Base-by-base conservation (phyloP, 768 basidiomycete species). In the Lactifluus subvellereus region DNA sequence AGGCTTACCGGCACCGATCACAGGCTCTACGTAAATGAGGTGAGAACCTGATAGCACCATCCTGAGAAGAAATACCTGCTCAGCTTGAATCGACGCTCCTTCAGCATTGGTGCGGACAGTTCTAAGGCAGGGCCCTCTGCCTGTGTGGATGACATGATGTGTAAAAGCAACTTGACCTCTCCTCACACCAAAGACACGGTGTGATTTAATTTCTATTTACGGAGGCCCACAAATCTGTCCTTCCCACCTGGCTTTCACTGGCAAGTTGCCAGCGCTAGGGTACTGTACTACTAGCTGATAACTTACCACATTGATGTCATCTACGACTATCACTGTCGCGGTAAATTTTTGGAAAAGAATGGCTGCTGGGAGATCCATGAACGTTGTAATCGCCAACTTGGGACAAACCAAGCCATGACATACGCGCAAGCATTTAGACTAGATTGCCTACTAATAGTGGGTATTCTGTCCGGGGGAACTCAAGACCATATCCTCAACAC, bases 51-150 rank as follows among this genome's bases (percentile, higher is more conserved):
- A 67, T 32, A 48, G 27, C 52, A 50, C 47, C 49, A 43, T 22
- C 57, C 52, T 47, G 35, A 67, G 53, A 59, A 6, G 61, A 72
- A 82, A 43, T 63, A 89, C 91, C 90, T 87, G 83, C 87, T 91
- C 61, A 93, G 76, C 78, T 93, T 93, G 79, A 93, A 92, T 57
- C 91, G 82, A 59, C 91, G 80, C 69, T 93, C 90, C 74, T 90
- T 92, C 61, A 88, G 77, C 43, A 74, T 68, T 11, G 74, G 71
- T 22, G 72, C 33, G 18, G 67, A 58, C 30, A 42, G 59, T 37
- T 66, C 57, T 3, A 33, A 10, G 35, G 30, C 10, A 13, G 54
- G 30, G 27, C 62, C 60, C n/a, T 67, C 59, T 43, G 57, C 40
- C 20, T 51, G n/a, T 16, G 56, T 33, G 8, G 54, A 51, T 47